Base-by-base conservation (phyloP, 2,329 filamentous ascomycete genomes). In the Ophiostoma triangulosporum region DNA sequence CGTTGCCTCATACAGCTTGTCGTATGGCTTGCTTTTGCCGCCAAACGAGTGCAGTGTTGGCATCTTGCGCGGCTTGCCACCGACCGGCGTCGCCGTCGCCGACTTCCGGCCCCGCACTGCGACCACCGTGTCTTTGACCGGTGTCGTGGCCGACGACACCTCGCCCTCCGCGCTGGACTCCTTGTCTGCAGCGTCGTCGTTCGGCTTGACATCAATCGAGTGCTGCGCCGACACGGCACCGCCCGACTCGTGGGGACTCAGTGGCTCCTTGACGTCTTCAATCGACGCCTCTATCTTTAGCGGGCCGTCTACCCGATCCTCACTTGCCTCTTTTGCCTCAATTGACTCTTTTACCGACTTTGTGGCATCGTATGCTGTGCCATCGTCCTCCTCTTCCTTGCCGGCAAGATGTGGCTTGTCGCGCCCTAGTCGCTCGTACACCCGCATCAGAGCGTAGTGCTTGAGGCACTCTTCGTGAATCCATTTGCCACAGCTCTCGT, bases 391-490 rank as follows among this genome's bases (percentile, higher is more conserved):
- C n/a, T 64, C 65, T 20, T 65, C 61, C 12, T 65, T 60, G n/a
- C 35, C 24, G 38, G 50, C 33, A 4, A 68, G 63, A 59, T 79
- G 74, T 3, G 77, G 75, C 57, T 70, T 75, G 54, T 74, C 70
- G 50, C 64, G 68, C 35, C 77, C 75, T 7, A 81, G 66, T 52
- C 69, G 69, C 29, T 72, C 66, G 61, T 70, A 79, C 0, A 75
- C 72, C 29, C 69, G 68, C 61, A 69, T 65, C 12, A 82, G 68
- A 4, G 74, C 70, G 14, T 78, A 73, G 59, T 80, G 73, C 31
- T 73, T 68, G n/a, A 84, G 68, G 59, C 81, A 84, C 46, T 80
- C 74, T 54, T 78, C 73, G 59, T 84, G 81, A 56, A 84, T 73
- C 81, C 81, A 84, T 52, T 72, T 73, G 51, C 72, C 72, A 62